Conservation (phyloP, 768 basidiomycete species). For the Chalciporus sphaerocephalus region DNA sequence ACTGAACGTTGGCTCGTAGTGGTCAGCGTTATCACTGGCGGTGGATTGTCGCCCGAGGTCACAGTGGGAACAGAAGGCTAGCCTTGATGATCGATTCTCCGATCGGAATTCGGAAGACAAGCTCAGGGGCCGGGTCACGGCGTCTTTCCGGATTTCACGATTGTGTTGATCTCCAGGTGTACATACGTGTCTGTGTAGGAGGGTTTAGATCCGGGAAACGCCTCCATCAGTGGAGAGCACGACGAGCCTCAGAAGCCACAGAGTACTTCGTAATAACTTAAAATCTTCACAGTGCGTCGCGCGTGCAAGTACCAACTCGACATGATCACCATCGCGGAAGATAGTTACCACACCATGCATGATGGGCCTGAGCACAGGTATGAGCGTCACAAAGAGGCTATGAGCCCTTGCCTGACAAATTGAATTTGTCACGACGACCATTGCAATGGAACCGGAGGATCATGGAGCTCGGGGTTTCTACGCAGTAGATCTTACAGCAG, state of each 20-base stretch:
- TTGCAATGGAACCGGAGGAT: neutral
- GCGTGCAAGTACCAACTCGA: too few species aligned
- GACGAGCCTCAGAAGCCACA: neutral
- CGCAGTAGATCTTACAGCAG: neutral
- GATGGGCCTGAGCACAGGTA: too few species aligned
- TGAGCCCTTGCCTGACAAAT: neutral
- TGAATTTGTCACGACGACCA: neutral
- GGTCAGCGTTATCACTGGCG: too few species aligned
- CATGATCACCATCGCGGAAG: too few species aligned
- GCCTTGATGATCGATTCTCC: neutral
- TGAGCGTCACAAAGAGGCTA: neutral
- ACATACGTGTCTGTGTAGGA: neutral
- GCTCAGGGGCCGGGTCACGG: neutral
- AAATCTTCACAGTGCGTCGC: too few species aligned
- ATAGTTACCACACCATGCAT: too few species aligned
- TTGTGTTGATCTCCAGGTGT: neutral
- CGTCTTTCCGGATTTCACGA: neutral
- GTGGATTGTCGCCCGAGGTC: slow-evolving; percentile 9
- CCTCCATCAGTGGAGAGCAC: neutral
- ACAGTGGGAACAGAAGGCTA: neutral
- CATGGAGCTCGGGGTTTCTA: neutral
- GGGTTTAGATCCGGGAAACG: neutral
- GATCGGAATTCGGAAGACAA: slow-evolving; percentile 6
- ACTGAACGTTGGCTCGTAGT: slow-evolving; percentile 3
- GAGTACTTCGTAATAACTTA: neutral